phyloP scores from a whole-genome alignment of 345 rosid species.

The Angophora floribunda region DNA sequence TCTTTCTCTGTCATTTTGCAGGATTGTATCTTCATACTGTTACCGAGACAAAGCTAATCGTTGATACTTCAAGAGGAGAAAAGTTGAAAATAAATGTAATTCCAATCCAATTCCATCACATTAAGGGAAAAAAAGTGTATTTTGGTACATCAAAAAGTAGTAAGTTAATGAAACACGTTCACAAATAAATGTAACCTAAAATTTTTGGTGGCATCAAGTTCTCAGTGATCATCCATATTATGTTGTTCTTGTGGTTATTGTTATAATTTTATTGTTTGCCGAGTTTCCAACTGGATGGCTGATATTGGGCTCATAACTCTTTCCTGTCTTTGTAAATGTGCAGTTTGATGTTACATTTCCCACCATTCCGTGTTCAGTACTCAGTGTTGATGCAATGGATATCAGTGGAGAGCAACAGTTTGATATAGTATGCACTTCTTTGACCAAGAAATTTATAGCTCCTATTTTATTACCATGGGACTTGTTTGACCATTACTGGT shows the following conservation, averaged over 20 bases:
- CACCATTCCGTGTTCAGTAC: conserved; percentile 51
- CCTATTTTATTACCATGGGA: not conserved
- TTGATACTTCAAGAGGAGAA: conserved; percentile 71
- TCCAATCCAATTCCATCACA: not conserved
- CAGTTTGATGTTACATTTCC: conserved; percentile 70
- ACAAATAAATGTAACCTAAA: not conserved
- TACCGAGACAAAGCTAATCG: conserved; percentile 50
- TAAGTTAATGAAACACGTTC: not conserved
- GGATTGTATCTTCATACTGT: conserved; percentile 47
- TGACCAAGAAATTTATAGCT: not conserved
- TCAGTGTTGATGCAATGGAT: conserved; percentile 74
- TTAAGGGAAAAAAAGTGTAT: not conserved
- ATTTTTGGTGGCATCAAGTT: not conserved
- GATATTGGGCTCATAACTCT: not conserved
- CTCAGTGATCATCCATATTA: not conserved
- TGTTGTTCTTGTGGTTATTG: not conserved
- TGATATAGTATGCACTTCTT: conserved; percentile 43
- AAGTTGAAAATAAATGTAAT: conserved; percentile 48
- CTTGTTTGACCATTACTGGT: not conserved
- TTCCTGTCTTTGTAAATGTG: not conserved
- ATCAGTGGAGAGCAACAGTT: conserved; percentile 72
- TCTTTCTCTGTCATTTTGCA: conserved; percentile 4
- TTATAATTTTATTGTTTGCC: not conserved
- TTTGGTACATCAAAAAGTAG: not conserved
- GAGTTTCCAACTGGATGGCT: not conserved